These are phyloP conservation scores for Hygrophorus pudorinus DNA, from an alignment of 768 basidiomycete species.

Conservation along the genomic window DNA sequence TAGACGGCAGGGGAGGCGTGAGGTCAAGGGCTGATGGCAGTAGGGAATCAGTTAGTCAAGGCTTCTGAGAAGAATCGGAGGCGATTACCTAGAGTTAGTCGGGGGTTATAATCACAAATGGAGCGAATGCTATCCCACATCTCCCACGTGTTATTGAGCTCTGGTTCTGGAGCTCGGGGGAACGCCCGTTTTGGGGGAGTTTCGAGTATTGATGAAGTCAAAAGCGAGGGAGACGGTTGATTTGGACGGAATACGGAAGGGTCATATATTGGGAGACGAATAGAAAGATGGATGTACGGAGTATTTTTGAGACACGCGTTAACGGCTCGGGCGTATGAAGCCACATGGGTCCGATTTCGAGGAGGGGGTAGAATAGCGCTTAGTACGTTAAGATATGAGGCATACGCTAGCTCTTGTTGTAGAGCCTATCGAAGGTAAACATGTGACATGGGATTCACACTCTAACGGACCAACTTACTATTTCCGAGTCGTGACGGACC, in stretches of 20 bases:
- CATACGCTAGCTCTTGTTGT: constrained; percentile 86
- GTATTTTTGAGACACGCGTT: constrained; percentile 63
- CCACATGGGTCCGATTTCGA: constrained; percentile 68
- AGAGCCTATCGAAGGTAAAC: constrained; percentile 51
- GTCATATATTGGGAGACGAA: constrained; percentile 78
- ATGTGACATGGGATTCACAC: constrained; percentile 7
- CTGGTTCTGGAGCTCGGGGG: constrained; percentile 35
- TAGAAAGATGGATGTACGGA: constrained; percentile 69
- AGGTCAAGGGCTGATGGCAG: constrained; percentile 76
- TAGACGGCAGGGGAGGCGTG: constrained; percentile 76
- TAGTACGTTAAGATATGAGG: constrained; percentile 82
- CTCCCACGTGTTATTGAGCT: constrained; percentile 83
- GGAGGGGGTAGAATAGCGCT: constrained; percentile 86
- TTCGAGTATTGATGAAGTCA: constrained; percentile 27
- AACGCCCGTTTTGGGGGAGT: constrained; percentile 17
- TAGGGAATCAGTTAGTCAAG: background rate
- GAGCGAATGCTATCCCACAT: constrained; percentile 96
- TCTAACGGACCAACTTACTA: constrained; percentile 45
- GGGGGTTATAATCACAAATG: constrained; percentile 75
- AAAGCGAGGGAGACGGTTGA: constrained; percentile 12
- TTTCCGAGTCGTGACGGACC: constrained; percentile 92
- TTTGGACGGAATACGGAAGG: constrained; percentile 45
- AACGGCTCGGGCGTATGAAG: constrained; percentile 90
- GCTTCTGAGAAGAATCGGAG: constrained; percentile 1
- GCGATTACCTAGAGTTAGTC: constrained; percentile 56